phyloP scores from a whole-genome alignment of 805 yeast species.

The Kluyveromyces lactis region DNA sequence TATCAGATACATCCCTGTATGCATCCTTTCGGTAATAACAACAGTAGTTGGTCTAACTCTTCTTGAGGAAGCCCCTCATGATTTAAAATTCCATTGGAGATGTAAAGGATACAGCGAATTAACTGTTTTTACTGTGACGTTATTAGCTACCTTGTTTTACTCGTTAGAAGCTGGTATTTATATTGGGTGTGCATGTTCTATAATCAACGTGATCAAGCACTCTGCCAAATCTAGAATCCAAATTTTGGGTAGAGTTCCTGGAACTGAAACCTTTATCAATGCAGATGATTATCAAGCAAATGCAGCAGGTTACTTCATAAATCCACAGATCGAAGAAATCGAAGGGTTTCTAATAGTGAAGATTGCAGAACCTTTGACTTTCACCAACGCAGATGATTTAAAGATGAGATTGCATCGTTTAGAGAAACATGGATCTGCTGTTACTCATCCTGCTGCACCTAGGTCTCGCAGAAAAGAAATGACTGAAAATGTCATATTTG shows the following conservation, averaged over 20 bases:
- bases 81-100: slow-evolving; percentile 60
- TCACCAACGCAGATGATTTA: slow-evolving; percentile 76
- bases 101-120: slow-evolving; percentile 75
- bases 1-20: slow-evolving; percentile 67
- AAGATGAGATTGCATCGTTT: slow-evolving; percentile 57
- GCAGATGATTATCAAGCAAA: slow-evolving; percentile 49
- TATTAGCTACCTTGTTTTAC: slow-evolving; percentile 53
- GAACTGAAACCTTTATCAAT: slow-evolving; percentile 54
- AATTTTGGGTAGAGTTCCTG: slow-evolving; percentile 62
- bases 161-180: slow-evolving; percentile 88
- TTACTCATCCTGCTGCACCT: slow-evolving; percentile 69
- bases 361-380: slow-evolving; percentile 82
- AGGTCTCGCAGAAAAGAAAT: slow-evolving; percentile 35
- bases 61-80: slow-evolving; percentile 78
- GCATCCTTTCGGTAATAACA: slow-evolving; percentile 73
- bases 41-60: slow-evolving; percentile 69
- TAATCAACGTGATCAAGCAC: slow-evolving; percentile 70
- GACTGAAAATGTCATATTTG: slow-evolving; percentile 58
- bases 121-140: slow-evolving; percentile 55
- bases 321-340: slow-evolving; percentile 34
- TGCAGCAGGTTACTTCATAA: slow-evolving; percentile 1
- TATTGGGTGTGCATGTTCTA: slow-evolving; percentile 75
- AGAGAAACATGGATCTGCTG: slow-evolving; percentile 69
- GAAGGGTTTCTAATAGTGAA: slow-evolving; percentile 73
- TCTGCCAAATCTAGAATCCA: slow-evolving; percentile 80